Conservation (phyloP, 768 basidiomycete species). For the Tulasnella sp. region DNA sequence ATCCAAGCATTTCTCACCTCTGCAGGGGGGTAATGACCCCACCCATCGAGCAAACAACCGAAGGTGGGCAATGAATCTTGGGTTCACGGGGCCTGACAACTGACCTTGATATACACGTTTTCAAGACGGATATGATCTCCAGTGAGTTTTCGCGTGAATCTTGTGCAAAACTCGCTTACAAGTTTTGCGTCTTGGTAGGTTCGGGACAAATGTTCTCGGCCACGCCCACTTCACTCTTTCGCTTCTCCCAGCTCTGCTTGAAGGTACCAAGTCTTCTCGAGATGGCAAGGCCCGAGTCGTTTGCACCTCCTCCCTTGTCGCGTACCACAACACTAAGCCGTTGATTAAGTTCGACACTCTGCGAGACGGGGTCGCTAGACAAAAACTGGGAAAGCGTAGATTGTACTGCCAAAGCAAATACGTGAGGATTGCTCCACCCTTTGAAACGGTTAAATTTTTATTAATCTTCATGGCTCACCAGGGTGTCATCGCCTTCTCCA, state of each 20-base stretch:
- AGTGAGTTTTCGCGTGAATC: not conserved
- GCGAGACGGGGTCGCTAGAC: slow-evolving; percentile 14
- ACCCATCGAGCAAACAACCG: slow-evolving; percentile 28
- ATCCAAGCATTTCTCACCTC: too few relatives aligned
- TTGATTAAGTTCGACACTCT: slow-evolving; percentile 33
- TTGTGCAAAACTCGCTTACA: not conserved
- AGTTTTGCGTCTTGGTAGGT: slow-evolving; percentile 32
- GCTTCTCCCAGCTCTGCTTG: slow-evolving; percentile 48
- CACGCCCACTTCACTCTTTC: slow-evolving; percentile 57
- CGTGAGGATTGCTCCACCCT: not conserved
- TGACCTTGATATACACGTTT: not conserved
- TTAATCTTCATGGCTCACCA: not conserved
- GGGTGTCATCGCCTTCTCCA: slow-evolving; percentile 26
- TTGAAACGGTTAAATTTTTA: not conserved
- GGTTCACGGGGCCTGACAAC: not conserved
- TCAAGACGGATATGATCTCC: slow-evolving; percentile 23
- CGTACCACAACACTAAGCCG: slow-evolving; percentile 32
- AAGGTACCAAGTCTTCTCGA: slow-evolving; percentile 40
- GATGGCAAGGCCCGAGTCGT: slow-evolving; percentile 49
- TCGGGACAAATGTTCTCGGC: slow-evolving; percentile 48
- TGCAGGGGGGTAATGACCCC: slow-evolving; percentile 31
- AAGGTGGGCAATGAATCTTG: not conserved
- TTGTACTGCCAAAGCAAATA: slow-evolving; percentile 25
- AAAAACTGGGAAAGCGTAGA: not conserved
- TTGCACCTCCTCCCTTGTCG: slow-evolving; percentile 43